Base-by-base conservation (phyloP, 2,329 filamentous ascomycete species). In the Fusarium mangiferae region DNA sequence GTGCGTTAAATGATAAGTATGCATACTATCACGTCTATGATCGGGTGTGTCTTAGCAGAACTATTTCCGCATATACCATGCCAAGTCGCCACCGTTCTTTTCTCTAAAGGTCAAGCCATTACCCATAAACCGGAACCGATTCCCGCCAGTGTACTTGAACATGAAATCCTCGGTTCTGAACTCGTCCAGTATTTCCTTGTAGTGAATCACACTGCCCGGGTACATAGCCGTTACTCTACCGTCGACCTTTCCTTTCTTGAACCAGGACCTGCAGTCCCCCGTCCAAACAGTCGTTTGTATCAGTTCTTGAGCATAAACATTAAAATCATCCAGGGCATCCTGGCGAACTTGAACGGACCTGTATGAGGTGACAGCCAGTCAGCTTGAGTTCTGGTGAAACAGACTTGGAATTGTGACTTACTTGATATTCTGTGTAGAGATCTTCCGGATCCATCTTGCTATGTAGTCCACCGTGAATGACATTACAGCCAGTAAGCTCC, bases 41-140 rank as follows among this genome's bases (percentile, higher is more conserved):
- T n/a, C n/a, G n/a, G n/a, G n/a, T n/a, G n/a, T n/a, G n/a, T n/a
- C n/a, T n/a, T n/a, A n/a, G n/a, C n/a, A n/a, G n/a, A n/a, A n/a
- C n/a, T 30, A 49, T 13, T 20, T 35, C 11, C n/a, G 18, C n/a
- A 52, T 38, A 22, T 52, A 38, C 49, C 49, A 52, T 26, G 49
- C 49, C 33, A 52, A 38, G 18, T 52, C 33, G 0, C 5, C 33
- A 14, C 17, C 49, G 1, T 52, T 52, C 9, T 12, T 13, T 13
- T 52, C 49, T 1, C 49, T 52, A 3, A 52, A 52, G 0, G 49
- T 38, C 18, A 38, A 38, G 3, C 65, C 62, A 20, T 66, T 42
- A 5, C 65, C 65, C 18, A 66, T 63, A 10, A 55, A 68, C n/a
- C 41, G 28, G 7, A 60, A 68, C 11, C 65, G 28, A 7, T 68